Evolutionary conservation across 352 stramenopile species (phyloP).

Genomic region (Pilasporangium apinafurcum): DNA sequence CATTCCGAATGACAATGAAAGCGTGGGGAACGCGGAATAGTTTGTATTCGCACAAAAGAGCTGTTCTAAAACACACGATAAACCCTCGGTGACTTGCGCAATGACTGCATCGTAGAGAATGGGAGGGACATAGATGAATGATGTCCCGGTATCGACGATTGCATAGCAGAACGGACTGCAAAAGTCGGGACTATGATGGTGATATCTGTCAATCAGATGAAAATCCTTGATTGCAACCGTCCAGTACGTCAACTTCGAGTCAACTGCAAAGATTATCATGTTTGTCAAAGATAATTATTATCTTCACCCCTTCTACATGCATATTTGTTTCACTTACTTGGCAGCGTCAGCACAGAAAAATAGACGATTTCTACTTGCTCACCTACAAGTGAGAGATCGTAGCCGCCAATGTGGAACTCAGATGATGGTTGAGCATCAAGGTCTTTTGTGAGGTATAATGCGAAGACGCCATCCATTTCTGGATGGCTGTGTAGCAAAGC

Average conservation of each 20-base stretch:
- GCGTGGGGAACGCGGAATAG: constrained; percentile 28
- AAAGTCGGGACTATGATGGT: constrained; percentile 8
- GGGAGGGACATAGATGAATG: constrained; percentile 32
- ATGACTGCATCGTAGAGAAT: constrained; percentile 34
- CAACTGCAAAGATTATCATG: constrained; percentile 5
- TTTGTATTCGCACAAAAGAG: constrained; percentile 20
- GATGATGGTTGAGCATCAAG: constrained; percentile 13
- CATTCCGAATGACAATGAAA: constrained; percentile 33
- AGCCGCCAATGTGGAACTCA: constrained; percentile 44
- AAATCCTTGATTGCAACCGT: constrained; percentile 35
- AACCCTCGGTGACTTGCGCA: constrained; percentile 16
- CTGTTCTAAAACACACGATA: constrained; percentile 19
- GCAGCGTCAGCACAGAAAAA: constrained; percentile 32
- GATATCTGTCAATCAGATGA: constrained; percentile 13
- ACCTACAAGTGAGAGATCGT: constrained; percentile 30
- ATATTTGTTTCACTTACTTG: constrained; percentile 8
- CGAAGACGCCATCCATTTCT: constrained; percentile 29
- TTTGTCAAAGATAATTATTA: neutral
- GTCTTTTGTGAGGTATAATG: constrained; percentile 30
- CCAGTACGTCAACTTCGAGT: constrained; percentile 40
- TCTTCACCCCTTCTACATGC: neutral
- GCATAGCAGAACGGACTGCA: constrained; percentile 37
- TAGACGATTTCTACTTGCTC: constrained; percentile 18
- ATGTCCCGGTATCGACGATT: constrained; percentile 55
- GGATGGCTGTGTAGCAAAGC: constrained; percentile 12